Base-by-base conservation (phyloP, 176 grass and related monocot genomes). In the Raddia distichophylla region DNA sequence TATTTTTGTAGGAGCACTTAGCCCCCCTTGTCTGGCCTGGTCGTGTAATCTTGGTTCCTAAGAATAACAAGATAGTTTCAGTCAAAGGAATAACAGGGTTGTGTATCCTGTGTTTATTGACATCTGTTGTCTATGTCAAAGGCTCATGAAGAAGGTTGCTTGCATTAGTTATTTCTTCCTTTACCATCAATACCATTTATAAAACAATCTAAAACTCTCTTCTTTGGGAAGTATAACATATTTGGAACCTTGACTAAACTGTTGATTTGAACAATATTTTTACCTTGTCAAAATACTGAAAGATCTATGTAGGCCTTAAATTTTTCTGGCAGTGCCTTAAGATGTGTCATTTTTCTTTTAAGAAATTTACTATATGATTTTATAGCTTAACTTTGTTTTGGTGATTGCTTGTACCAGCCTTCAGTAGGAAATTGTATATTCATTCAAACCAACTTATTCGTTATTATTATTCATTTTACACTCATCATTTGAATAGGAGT, bases 401-500 rank as follows among this genome's bases (percentile, higher is more conserved):
- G 7, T 74, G 70, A 15, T 51, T 44, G 71, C 27, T 22, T 64
- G 17, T 27, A 45, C 48, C 16, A 50, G 71, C 18, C 44, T 71
- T 48, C 11, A 48, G 14, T 54, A 49, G 59, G 17, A 72, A 78
- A 40, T 2, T 10, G 18, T 61, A 34, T 19, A 70, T 69, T 60
- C 59, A 15, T 56, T 55, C n/a, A 40, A 52, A 71, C 34, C 14
- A 75, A 33, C 43, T 55, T 73, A 45, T 12, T 15, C 10, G 60
- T 67, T 15, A 57, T 72, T 52, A 60, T 80, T 78, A n/a, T 27
- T 73, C 18, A 5, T 5, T 81, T 44, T 6, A 18, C 59, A 67
- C 35, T 83, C 56, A 70, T 46, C 15, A 64, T 69, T 62, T 84
- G 37, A 51, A 79, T 84, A 97, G 94, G 90, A 94, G 80, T 98